Base-by-base conservation (phyloP, 1,284 basidiomycete genomes). In the Cronartium ribicola region DNA sequence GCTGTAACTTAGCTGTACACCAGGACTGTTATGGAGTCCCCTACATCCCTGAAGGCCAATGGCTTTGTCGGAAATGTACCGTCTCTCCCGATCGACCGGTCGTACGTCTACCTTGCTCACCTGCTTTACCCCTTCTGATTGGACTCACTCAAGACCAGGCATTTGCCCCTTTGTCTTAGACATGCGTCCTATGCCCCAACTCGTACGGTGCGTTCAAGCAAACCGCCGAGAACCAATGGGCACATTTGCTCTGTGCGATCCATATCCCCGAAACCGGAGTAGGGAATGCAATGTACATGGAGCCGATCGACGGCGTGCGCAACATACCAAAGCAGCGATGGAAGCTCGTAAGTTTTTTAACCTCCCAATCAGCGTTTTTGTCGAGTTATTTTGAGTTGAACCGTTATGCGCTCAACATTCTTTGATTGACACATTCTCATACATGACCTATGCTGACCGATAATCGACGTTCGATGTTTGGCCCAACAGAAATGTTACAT, bases 1-100 rank as follows among this genome's bases (percentile, higher is more conserved):
- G 96, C 0, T 99, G 96, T 82, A 98, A 98, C 81, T 84, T 99
- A 39, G 96, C 96, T 7, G 95, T 98, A 4, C 96, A 99, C 83
- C 96, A 99, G 86, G 95, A 98, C 81, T 99, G 96, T 80, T 99
- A 99, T 81, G 96, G 96, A 43, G 93, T 99, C 4, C 96, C 96
- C 2, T 99, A 98, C 80, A 98, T 99, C 76, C 96, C 96, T 0
- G 96, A 99, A 83, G 96, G 96, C 0, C 95, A 99, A 82, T 99
- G 96, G 96, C 87, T 98, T 41, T 98, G 96, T 82, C 85, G 96
- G 69, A 98, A 98, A 82, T 99, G 96, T 81, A 98, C 94, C 0
- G 94, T 98, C 20, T 96, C 93, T 1, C 96, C 96, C 0, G 95
- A 97, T 81, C 91, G 90, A 76, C 93, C 94, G 8, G 94, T 98